Conservation (phyloP, 352 stramenopile genomes). For the Phytophthora agathidicida region DNA sequence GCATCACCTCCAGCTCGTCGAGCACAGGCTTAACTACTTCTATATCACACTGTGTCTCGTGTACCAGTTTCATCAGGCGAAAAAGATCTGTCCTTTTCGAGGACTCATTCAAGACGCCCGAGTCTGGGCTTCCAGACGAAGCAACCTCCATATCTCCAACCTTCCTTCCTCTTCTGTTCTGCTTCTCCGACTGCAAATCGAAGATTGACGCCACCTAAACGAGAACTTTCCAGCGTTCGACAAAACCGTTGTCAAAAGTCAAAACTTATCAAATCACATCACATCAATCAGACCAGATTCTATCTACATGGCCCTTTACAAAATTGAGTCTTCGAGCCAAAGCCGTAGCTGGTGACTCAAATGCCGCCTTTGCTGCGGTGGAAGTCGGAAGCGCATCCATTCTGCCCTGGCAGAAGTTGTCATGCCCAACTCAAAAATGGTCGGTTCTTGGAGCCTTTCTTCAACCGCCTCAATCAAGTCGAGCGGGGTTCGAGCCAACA, state of each 20-base stretch:
- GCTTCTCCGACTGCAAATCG: neutral
- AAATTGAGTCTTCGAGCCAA: slow-evolving; percentile 46
- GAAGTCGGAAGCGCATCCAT: slow-evolving; percentile 71
- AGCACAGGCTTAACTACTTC: slow-evolving; percentile 80
- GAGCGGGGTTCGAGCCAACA: slow-evolving; percentile 56
- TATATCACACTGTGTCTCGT: slow-evolving; percentile 63
- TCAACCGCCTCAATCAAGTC: slow-evolving; percentile 65
- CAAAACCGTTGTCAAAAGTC: neutral
- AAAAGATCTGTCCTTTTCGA: slow-evolving; percentile 30
- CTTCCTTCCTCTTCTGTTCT: neutral
- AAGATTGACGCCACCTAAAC: too few relatives aligned
- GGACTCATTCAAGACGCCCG: slow-evolving; percentile 4
- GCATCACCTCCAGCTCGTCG: slow-evolving; percentile 72
- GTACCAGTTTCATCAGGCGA: slow-evolving; percentile 51
- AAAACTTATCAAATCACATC: neutral
- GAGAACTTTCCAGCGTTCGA: neutral
- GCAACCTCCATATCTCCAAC: slow-evolving; percentile 1
- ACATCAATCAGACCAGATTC: too few relatives aligned
- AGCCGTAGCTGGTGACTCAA: slow-evolving; percentile 69
- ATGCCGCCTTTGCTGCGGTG: slow-evolving; percentile 50
- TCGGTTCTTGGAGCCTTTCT: slow-evolving; percentile 69
- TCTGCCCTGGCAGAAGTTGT: slow-evolving; percentile 33
- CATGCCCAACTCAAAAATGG: slow-evolving; percentile 66
- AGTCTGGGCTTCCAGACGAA: neutral
- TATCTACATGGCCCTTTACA: too few relatives aligned